Conservation (phyloP, 371 early-diverging fungal species). For the Choanephora cucurbitarum region DNA sequence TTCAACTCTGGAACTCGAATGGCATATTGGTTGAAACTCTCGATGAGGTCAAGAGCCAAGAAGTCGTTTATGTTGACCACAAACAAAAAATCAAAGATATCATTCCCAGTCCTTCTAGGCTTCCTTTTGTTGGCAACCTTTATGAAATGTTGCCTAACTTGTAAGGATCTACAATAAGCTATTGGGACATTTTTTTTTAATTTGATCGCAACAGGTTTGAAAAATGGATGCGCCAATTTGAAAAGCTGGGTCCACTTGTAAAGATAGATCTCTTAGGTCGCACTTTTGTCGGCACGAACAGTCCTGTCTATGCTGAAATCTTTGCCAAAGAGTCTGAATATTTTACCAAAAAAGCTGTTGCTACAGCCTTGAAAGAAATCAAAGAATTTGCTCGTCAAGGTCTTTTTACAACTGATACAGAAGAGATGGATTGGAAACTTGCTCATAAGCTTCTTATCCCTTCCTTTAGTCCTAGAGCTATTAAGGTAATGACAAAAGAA, state of each 20-base stretch:
- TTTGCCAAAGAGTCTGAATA: conserved; percentile 41
- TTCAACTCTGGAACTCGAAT: conserved; percentile 19
- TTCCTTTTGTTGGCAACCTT: conserved; percentile 38
- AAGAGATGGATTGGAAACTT: conserved; percentile 50
- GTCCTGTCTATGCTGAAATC: conserved; percentile 39
- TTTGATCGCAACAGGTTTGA: conserved; percentile 16
- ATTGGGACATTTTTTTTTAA: too few relatives aligned
- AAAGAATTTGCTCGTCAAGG: conserved; percentile 42
- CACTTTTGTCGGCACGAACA: conserved; percentile 28
- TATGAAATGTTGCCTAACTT: conserved; percentile 40
- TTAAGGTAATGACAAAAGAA: conserved; percentile 21
- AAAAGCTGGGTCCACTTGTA: conserved; percentile 32
- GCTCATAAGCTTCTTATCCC: conserved; percentile 62
- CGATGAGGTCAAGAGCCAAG: conserved; percentile 26
- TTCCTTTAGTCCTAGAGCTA: conserved; percentile 47
- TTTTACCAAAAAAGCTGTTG: conserved; percentile 41
- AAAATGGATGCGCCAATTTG: conserved; percentile 29
- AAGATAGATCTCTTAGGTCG: conserved; percentile 32
- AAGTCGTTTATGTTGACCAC: conserved; percentile 26
- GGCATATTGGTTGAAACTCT: conserved; percentile 22
- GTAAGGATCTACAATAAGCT: conserved; percentile 24
- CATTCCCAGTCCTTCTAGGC: conserved; percentile 30
- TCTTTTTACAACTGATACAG: conserved; percentile 48
- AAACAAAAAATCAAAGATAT: conserved; percentile 27
- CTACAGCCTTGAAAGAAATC: conserved; percentile 30